A percentile compares a stretch with the other conserved stretches of the same genome.
Evolutionary conservation across 176 grass and related monocot species (phyloP).

Genomic region (Carex kokanica): DNA sequence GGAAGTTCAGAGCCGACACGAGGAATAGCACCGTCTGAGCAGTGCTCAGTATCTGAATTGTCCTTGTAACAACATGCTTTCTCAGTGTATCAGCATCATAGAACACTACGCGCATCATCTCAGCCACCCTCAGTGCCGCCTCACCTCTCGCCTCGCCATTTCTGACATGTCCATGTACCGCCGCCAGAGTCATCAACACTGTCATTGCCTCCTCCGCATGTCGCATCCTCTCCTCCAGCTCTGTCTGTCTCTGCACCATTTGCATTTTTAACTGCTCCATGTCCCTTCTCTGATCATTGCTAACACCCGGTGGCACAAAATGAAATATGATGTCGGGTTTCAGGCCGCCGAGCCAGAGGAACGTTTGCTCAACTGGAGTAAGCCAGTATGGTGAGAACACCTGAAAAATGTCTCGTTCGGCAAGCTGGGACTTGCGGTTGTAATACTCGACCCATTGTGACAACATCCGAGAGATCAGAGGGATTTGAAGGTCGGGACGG

Average conservation of each 20-base stretch:
- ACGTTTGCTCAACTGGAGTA: background rate
- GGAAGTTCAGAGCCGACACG: background rate
- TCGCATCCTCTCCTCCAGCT: background rate
- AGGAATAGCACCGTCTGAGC: constrained; percentile 33
- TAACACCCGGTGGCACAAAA: background rate
- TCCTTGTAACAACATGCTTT: background rate
- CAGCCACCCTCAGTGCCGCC: background rate
- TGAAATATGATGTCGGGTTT: background rate
- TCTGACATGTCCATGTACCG: background rate
- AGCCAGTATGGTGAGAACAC: constrained; percentile 34
- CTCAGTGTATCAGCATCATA: constrained; percentile 20
- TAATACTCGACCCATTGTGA: background rate
- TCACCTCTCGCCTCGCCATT: constrained; percentile 17
- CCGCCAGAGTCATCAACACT: background rate
- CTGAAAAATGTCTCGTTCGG: constrained; percentile 30
- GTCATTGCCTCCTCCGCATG: background rate
- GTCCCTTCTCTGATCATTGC: background rate
- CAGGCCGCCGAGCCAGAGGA: background rate
- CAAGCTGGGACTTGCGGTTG: constrained; percentile 12
- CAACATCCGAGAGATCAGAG: constrained; percentile 12
- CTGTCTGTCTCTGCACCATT: background rate
- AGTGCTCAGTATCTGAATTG: constrained; percentile 18
- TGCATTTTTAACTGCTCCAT: background rate
- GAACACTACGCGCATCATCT: constrained; percentile 7
- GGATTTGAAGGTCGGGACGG: constrained; percentile 24